Evolutionary conservation across 768 basidiomycete species (phyloP).

Genomic region (Psilocybe azurescens): DNA sequence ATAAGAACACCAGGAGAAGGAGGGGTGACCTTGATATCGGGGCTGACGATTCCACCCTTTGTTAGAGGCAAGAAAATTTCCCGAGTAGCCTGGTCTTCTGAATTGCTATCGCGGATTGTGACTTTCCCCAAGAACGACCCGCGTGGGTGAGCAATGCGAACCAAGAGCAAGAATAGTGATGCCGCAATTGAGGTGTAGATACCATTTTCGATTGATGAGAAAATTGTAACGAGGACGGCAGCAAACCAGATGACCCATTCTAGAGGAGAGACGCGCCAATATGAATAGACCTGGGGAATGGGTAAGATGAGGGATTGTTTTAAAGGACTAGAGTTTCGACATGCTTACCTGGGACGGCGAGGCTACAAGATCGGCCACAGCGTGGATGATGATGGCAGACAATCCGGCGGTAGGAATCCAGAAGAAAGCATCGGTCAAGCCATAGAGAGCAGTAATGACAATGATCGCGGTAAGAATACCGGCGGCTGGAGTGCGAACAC

Average conservation of each 20-base stretch:
- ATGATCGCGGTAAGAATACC: conserved; percentile 86
- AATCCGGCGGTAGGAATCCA: conserved; percentile 85
- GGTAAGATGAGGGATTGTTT: background rate
- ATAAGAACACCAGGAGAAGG: conserved; percentile 89
- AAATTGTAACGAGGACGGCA: conserved; percentile 88
- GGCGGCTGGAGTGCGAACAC: conserved; percentile 94
- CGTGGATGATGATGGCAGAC: conserved; percentile 96
- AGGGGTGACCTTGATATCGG: conserved; percentile 71
- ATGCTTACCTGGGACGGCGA: conserved; percentile 63
- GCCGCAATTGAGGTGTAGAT: conserved; percentile 87
- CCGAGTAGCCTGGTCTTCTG: conserved; percentile 48
- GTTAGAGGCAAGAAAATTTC: conserved; percentile 86
- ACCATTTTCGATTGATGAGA: conserved; percentile 93
- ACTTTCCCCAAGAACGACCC: conserved; percentile 92
- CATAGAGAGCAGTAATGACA: conserved; percentile 94
- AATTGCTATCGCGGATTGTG: conserved; percentile 51
- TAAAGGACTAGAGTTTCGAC: background rate
- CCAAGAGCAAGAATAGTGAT: conserved; percentile 78
- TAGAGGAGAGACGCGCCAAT: conserved; percentile 93
- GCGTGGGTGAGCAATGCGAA: conserved; percentile 87
- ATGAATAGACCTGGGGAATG: conserved; percentile 69
- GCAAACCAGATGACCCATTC: conserved; percentile 91
- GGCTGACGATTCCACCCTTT: conserved; percentile 65
- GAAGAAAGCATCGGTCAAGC: conserved; percentile 90
- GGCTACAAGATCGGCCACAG: conserved; percentile 87